These are phyloP conservation scores for Galerina marginata DNA, from an alignment of 768 basidiomycete genomes.

Conservation along the genomic window DNA sequence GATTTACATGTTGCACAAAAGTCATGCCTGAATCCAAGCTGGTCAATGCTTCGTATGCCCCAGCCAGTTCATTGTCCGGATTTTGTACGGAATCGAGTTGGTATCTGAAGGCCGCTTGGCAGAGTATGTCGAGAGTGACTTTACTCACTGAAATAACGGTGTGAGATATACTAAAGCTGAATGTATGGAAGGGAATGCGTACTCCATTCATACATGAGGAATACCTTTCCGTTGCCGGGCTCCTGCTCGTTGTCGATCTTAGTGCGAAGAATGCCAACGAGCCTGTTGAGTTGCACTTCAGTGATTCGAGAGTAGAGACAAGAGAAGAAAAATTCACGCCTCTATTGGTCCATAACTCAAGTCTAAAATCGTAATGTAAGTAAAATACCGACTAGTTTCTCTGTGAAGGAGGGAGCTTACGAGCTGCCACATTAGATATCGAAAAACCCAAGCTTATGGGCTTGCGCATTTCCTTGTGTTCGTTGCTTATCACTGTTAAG, in stretches of 20 bases:
- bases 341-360: slow-evolving; percentile 55
- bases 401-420: slow-evolving; percentile 23
- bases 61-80: slow-evolving; percentile 51
- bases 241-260: slow-evolving; percentile 37
- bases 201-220: slow-evolving; percentile 55
- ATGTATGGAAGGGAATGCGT: slow-evolving; percentile 20
- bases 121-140: slow-evolving; percentile 58
- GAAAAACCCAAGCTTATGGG: slow-evolving; percentile 59
- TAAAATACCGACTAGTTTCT: background rate
- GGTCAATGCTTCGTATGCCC: slow-evolving; percentile 50
- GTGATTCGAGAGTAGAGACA: background rate
- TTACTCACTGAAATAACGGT: slow-evolving; percentile 45
- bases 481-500: slow-evolving; percentile 53
- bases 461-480: slow-evolving; percentile 55
- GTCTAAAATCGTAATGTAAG: slow-evolving; percentile 33
- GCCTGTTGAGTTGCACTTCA: slow-evolving; percentile 5
- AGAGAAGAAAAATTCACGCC: slow-evolving; percentile 31
- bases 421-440: slow-evolving; percentile 45
- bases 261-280: slow-evolving; percentile 42
- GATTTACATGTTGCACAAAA: background rate
- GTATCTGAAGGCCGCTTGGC: slow-evolving; percentile 55
- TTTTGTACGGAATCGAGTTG: slow-evolving; percentile 48
- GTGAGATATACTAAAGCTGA: background rate
- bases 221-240: slow-evolving; percentile 35
- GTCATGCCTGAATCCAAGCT: slow-evolving; percentile 42